phyloP scores from a whole-genome alignment of 1,139 yeast species.

The Candida mesenterica region DNA sequence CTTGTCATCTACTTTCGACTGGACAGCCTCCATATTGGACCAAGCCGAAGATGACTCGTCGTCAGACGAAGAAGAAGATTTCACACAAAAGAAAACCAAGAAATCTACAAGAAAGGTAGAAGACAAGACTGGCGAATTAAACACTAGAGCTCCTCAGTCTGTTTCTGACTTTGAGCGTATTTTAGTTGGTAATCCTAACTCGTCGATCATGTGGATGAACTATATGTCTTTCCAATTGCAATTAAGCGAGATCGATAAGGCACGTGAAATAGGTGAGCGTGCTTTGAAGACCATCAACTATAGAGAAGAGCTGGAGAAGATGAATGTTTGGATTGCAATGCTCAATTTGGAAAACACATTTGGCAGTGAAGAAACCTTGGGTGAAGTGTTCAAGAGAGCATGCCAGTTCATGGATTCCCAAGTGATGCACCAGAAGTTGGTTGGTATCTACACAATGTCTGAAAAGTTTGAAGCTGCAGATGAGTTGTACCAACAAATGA shows the following conservation, averaged over 20 bases:
- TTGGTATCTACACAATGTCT: conserved; percentile 70
- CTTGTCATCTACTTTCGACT: conserved; percentile 81
- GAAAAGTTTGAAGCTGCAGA: conserved; percentile 73
- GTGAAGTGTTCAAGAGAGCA: conserved; percentile 76
- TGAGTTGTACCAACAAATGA: conserved; percentile 59
- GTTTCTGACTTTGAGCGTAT: conserved; percentile 88
- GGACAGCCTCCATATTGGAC: conserved; percentile 88
- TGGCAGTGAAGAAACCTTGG: conserved; percentile 81
- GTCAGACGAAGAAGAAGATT: conserved; percentile 57
- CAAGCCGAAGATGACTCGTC: conserved; percentile 63
- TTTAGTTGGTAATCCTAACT: conserved; percentile 87
- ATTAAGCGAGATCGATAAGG: conserved; percentile 89
- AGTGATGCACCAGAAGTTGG: conserved; percentile 76
- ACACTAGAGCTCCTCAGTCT: conserved; percentile 87
- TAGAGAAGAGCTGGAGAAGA: conserved; percentile 90
- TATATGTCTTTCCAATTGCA: conserved; percentile 98
- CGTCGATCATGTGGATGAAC: conserved; percentile 95
- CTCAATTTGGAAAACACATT: conserved; percentile 91
- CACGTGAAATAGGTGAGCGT: conserved; percentile 89
- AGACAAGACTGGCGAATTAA: conserved; percentile 83
- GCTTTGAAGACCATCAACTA: conserved; percentile 87
- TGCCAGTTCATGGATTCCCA: conserved; percentile 90
- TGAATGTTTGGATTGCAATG: conserved; percentile 94
- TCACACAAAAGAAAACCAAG: conserved; percentile 45
- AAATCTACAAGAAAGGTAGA: conserved; percentile 53